phyloP scores from a whole-genome alignment of 108 stramenopile species.

The Pseudonitzschia multistriata region DNA sequence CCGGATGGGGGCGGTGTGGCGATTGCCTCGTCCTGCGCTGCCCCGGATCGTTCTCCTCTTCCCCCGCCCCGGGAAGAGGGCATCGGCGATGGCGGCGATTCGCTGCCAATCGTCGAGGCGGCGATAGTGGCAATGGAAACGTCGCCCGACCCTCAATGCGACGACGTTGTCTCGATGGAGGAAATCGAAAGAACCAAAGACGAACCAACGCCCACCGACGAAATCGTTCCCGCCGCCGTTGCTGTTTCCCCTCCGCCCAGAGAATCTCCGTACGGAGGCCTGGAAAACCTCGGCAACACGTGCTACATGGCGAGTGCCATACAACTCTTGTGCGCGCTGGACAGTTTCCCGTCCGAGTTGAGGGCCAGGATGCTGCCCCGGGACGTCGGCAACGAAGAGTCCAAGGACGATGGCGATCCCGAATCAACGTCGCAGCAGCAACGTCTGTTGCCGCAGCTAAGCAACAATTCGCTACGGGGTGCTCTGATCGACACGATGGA shows the following conservation, averaged over 20 bases:
- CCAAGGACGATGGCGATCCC: slow-evolving; percentile 4
- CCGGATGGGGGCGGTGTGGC: too few relatives aligned
- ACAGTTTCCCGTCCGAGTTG: slow-evolving; percentile 19
- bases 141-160: background rate
- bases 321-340: slow-evolving; percentile 56
- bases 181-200: background rate
- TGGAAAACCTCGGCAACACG: slow-evolving; percentile 78
- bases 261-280: slow-evolving; percentile 43
- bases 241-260: background rate
- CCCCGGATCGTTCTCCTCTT: too few relatives aligned
- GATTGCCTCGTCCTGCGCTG: too few relatives aligned
- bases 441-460: too few relatives aligned
- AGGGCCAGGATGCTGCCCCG: slow-evolving; percentile 6
- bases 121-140: background rate
- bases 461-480: slow-evolving; percentile 25
- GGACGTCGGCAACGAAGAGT: background rate
- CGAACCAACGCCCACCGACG: background rate
- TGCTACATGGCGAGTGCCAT: slow-evolving; percentile 79
- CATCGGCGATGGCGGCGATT: too few relatives aligned
- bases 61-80: too few relatives aligned
- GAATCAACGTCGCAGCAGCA: background rate
- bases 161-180: background rate
- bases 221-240: background rate
- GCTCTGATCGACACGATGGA: slow-evolving; percentile 28
- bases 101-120: too few relatives aligned